Conservation (phyloP, 139 green algal genomes). For the Spirogloea muscicola region DNA sequence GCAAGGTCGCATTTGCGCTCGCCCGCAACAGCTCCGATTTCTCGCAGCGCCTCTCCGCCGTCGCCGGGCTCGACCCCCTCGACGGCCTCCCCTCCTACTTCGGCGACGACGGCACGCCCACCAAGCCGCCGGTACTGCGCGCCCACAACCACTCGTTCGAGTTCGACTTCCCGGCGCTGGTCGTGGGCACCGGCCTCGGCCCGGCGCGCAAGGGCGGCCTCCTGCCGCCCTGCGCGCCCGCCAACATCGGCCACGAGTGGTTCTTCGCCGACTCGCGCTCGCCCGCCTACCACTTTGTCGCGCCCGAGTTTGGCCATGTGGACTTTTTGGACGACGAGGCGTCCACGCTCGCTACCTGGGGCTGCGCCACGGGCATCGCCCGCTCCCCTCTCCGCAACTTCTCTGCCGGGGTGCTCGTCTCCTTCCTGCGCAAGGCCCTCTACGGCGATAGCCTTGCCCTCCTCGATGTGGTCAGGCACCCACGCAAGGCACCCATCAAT, state of each 20-base stretch:
- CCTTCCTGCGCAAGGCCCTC: too few species aligned
- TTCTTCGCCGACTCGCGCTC: conserved; percentile 19
- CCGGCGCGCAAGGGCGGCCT: neutral
- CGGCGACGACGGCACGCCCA: neutral
- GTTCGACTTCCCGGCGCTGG: conserved; percentile 19
- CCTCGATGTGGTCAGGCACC: too few species aligned
- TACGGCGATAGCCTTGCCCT: too few species aligned
- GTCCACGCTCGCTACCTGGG: too few species aligned
- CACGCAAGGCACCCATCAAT: too few species aligned
- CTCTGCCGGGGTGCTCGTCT: too few species aligned
- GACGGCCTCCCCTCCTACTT: conserved; percentile 7
- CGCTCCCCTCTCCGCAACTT: too few species aligned
- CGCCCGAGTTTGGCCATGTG: conserved; percentile 36
- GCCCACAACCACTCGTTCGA: conserved; percentile 11
- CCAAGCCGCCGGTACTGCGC: conserved; percentile 11
- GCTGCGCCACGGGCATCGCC: too few species aligned
- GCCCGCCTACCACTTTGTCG: conserved; percentile 42
- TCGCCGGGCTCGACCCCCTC: conserved; percentile 25
- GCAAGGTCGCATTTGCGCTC: conserved; percentile 37
- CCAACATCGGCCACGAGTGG: conserved; percentile 15
- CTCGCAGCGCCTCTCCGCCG: conserved; percentile 10
- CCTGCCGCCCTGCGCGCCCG: conserved; percentile 18
- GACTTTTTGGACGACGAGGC: conserved; percentile 46
- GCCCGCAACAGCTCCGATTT: conserved; percentile 2
- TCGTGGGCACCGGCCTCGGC: conserved; percentile 35